Base-by-base conservation (phyloP, 2,329 filamentous ascomycete species). In the Alternaria sp. region DNA sequence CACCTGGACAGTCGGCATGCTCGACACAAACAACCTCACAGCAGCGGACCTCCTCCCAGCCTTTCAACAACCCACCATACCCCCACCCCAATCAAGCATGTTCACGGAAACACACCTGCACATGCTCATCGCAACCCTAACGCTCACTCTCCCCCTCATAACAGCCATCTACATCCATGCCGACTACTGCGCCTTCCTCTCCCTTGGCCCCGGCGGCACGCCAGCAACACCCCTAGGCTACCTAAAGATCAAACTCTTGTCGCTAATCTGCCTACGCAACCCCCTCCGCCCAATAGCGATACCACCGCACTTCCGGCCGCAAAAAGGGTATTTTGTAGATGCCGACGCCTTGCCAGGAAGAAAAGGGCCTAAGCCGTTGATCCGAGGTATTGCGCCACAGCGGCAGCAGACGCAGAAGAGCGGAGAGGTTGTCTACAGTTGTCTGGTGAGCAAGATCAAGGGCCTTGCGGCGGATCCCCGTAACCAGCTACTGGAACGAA, bases 361-460 rank as follows among this genome's bases (percentile, higher is more conserved):
- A 0, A 73, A 78, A 3, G 90, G 90, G 0, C 82, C 85, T 1
- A 86, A 91, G 1, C 93, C 92, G 1, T 75, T 79, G 3, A 89
- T 94, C 10, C 86, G 84, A 41, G 92, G 92, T 50, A 92, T 96
- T 59, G 92, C 92, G 1, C 92, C 92, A 0, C 92, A 97, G 72
- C 86, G 92, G 3, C 92, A 96, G 78, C 83, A 90, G 18, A 86
- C 90, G 75, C 92, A 96, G 73, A 84, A 84, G 41, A 86, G 87
- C 69, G n/a, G 79, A 82, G 67, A 83, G 83, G 3, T 78, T 80
- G 57, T 85, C 83, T 71, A 86, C 51, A 43, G 12, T 0, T 53
- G 11, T 0, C 65, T 78, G 0, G 70, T 73, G 6, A 43, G 30
- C 2, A 57, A 57, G 2, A 69, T 79, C 36, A 58, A 63, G 4